Conservation (phyloP, 2,329 filamentous ascomycete species). For the Tolypocladium capitatum region DNA sequence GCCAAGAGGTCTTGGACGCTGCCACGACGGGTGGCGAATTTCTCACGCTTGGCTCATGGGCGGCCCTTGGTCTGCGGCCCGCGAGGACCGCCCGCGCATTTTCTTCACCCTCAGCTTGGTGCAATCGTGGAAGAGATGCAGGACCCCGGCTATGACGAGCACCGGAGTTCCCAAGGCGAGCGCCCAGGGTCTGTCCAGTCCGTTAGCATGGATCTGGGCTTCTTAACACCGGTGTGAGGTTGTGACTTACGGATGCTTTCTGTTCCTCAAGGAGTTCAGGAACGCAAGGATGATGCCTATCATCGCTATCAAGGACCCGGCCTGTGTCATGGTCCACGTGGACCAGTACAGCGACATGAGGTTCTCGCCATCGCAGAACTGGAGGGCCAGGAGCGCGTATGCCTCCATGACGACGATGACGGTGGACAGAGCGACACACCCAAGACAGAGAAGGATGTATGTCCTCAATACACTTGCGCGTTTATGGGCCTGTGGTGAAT, state of each 20-base stretch:
- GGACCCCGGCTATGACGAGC: constrained; percentile 41
- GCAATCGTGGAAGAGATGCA: constrained; percentile 32
- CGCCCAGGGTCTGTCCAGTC: constrained; percentile 33
- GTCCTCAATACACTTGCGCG: constrained; percentile 17
- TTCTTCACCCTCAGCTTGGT: constrained; percentile 22
- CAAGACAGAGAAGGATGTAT: constrained; percentile 29
- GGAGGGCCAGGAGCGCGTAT: constrained; percentile 37
- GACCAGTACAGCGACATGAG: constrained; percentile 48
- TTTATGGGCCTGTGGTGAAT: constrained; percentile 16
- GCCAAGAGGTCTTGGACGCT: background rate
- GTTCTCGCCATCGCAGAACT: constrained; percentile 48
- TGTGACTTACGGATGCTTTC: constrained; percentile 35
- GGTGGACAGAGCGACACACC: constrained; percentile 31
- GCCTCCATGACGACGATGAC: constrained; percentile 39
- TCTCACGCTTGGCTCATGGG: constrained; percentile 32
- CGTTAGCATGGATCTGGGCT: background rate
- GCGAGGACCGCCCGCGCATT: constrained; percentile 12
- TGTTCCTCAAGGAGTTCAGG: constrained; percentile 33
- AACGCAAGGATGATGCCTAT: constrained; percentile 41
- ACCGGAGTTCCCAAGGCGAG: constrained; percentile 47
- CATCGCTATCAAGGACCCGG: constrained; percentile 45
- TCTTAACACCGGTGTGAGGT: constrained; percentile 11
- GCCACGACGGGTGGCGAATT: background rate
- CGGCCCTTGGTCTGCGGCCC: constrained; percentile 13
- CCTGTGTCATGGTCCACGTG: constrained; percentile 46